These are phyloP conservation scores for Colletotrichum eremochloae DNA, from an alignment of 2,329 filamentous ascomycete species.

Conservation along the genomic window DNA sequence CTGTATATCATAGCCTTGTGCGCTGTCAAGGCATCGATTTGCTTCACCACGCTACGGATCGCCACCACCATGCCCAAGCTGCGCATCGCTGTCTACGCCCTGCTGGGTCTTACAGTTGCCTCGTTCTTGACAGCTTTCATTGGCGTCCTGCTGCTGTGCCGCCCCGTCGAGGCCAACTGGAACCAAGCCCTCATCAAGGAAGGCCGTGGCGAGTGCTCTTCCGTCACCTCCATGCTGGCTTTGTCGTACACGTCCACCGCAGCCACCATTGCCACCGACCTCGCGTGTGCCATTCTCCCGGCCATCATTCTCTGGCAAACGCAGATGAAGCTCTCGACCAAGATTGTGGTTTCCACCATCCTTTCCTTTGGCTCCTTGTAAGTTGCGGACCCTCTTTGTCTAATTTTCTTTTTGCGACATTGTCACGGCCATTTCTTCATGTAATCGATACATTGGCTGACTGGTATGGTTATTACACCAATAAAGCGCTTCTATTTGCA, in stretches of 20 bases:
- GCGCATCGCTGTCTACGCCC: slow-evolving; percentile 44
- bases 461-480: neutral
- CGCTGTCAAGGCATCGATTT: slow-evolving; percentile 52
- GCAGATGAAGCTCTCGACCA: slow-evolving; percentile 47
- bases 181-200: slow-evolving; percentile 48
- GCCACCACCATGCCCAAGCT: slow-evolving; percentile 44
- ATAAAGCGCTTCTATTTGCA: slow-evolving; percentile 44
- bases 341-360: slow-evolving; percentile 41
- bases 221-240: slow-evolving; percentile 44
- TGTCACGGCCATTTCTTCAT: no score
- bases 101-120: slow-evolving; percentile 44
- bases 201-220: slow-evolving; percentile 42
- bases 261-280: slow-evolving; percentile 50
- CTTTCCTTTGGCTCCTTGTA: slow-evolving; percentile 45
- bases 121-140: slow-evolving; percentile 49
- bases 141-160: slow-evolving; percentile 44
- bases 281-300: slow-evolving; percentile 49
- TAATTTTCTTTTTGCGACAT: no score
- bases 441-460: neutral
- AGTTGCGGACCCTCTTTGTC: slow-evolving; percentile 17
- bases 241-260: slow-evolving; percentile 49
- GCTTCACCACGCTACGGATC: slow-evolving; percentile 52
- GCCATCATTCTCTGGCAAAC: slow-evolving; percentile 50
- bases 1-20: slow-evolving; percentile 45
- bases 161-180: slow-evolving; percentile 45